phyloP scores from a whole-genome alignment of 1,284 basidiomycete species.

The Anthracocystis panici-leucophaei region DNA sequence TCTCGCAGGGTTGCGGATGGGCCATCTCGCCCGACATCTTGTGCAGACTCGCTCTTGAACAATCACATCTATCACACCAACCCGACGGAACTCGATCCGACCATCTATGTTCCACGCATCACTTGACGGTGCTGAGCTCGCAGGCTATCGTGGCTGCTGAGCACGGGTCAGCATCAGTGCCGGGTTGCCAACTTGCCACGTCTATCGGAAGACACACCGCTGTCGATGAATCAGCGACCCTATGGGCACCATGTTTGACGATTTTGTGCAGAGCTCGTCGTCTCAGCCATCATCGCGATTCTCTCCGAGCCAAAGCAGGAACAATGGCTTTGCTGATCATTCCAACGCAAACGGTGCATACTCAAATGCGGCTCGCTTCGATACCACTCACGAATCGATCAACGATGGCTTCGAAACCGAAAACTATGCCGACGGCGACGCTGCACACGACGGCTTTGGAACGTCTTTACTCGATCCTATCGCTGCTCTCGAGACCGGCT shows the following conservation, averaged over 20 bases:
- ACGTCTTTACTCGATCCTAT: slow-evolving; percentile 43
- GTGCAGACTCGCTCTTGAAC: background rate
- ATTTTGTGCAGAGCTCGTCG: slow-evolving; percentile 54
- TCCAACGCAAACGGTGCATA: slow-evolving; percentile 10
- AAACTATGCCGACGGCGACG: background rate
- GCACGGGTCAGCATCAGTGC: background rate
- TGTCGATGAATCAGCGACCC: background rate
- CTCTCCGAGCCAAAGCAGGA: background rate
- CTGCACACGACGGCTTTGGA: slow-evolving; percentile 12
- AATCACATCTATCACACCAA: slow-evolving; percentile 2
- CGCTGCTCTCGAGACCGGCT: slow-evolving; percentile 61
- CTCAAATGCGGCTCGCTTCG: slow-evolving; percentile 6
- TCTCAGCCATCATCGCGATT: slow-evolving; percentile 18
- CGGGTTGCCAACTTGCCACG: background rate
- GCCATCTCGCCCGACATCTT: slow-evolving; percentile 15
- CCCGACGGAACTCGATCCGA: slow-evolving; percentile 1
- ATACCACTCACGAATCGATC: slow-evolving; percentile 17
- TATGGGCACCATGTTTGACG: slow-evolving; percentile 40
- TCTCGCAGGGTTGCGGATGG: slow-evolving; percentile 15
- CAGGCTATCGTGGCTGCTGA: background rate
- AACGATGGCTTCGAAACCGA: slow-evolving; percentile 40
- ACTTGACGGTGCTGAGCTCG: background rate
- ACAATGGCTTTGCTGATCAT: slow-evolving; percentile 1
- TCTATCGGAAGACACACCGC: background rate
- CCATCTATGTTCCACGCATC: background rate